Percentiles rank a stretch among this genome's conserved stretches.
These are phyloP conservation scores for Yarrowia divulgata DNA, from an alignment of 805 yeast genomes.

Conservation along the genomic window DNA sequence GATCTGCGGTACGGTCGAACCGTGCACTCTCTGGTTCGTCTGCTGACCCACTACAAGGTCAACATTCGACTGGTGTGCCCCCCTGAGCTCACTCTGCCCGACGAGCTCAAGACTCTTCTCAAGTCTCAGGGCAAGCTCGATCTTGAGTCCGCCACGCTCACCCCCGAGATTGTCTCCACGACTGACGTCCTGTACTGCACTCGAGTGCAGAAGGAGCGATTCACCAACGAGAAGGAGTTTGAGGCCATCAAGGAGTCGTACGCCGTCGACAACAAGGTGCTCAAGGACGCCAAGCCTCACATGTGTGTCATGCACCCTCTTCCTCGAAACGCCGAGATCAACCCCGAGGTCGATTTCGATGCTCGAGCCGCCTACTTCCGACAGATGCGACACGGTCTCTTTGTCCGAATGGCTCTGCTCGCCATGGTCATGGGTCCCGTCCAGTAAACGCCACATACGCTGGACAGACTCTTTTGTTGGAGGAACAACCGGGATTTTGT, in stretches of 20 bases:
- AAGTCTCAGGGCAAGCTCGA: constrained; percentile 70
- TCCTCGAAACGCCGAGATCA: constrained; percentile 95
- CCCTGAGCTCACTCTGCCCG: constrained; percentile 83
- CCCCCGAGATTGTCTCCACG: constrained; percentile 82
- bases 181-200: constrained; percentile 98
- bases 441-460: constrained; percentile 47
- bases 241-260: constrained; percentile 89
- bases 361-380: constrained; percentile 99
- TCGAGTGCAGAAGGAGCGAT: constrained; percentile 97
- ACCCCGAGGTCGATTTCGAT: constrained; percentile 98
- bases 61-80: constrained; percentile 93
- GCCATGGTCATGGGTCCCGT: constrained; percentile 98
- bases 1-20: constrained; percentile 98
- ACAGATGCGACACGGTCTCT: constrained; percentile 98
- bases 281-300: constrained; percentile 93
- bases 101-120: constrained; percentile 71
- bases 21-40: constrained; percentile 91
- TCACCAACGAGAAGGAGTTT: constrained; percentile 75
- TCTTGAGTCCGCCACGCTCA: constrained; percentile 75
- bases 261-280: constrained; percentile 88
- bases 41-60: constrained; percentile 91
- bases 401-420: constrained; percentile 97
- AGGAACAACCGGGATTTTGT: constrained; percentile 4
- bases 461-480: constrained; percentile 7
- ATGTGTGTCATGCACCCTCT: constrained; percentile 99